phyloP scores from a whole-genome alignment of 2,329 filamentous ascomycete species.

The Sclerotinia borealis region DNA sequence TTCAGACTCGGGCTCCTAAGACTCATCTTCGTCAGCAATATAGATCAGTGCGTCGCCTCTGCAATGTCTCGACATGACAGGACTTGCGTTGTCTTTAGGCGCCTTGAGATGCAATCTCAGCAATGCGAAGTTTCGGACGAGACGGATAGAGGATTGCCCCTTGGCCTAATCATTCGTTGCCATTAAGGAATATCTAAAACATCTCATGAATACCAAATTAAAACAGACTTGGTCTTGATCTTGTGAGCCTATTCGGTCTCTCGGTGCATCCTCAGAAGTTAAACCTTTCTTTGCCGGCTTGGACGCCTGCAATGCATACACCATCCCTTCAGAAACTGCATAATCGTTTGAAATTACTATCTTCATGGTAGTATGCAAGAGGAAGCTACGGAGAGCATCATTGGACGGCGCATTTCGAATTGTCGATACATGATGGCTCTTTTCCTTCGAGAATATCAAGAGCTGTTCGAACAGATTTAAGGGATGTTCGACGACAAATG shows the following conservation, averaged over 20 bases:
- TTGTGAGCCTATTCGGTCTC: neutral
- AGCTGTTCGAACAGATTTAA: neutral
- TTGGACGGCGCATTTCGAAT: neutral
- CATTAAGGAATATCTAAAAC: neutral
- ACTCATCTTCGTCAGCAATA: neutral
- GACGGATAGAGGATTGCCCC: neutral
- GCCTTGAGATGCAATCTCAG: too few relatives aligned
- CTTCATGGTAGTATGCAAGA: neutral
- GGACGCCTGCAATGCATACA: too few relatives aligned
- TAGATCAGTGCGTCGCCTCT: neutral
- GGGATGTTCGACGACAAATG: neutral
- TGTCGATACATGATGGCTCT: neutral
- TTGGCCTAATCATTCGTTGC: neutral
- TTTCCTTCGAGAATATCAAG: neutral
- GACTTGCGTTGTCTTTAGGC: neutral
- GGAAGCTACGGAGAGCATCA: neutral
- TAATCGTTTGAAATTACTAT: neutral
- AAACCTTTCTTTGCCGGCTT: neutral
- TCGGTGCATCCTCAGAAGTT: neutral
- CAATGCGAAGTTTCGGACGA: neutral
- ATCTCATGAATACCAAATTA: neutral
- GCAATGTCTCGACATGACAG: neutral
- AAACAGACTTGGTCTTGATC: neutral
- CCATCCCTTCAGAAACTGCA: neutral
- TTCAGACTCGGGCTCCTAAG: neutral